Evolutionary conservation across 352 stramenopile genomes (phyloP).

Genomic region (Pythium biforme): DNA sequence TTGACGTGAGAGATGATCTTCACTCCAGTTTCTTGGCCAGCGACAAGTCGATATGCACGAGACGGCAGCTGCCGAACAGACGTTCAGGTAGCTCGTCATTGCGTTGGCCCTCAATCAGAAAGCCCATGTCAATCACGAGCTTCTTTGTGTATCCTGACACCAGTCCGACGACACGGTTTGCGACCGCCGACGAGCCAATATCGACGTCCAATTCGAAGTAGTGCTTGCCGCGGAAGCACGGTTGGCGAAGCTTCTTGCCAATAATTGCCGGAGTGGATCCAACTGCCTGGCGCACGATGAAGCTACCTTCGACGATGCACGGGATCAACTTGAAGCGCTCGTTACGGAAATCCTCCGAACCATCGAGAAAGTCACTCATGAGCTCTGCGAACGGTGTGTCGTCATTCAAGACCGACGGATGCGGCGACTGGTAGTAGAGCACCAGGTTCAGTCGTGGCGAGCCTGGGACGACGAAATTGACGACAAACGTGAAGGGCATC

Average conservation of each 20-base stretch:
- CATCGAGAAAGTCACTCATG: constrained; percentile 72
- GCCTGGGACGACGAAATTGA: constrained; percentile 77
- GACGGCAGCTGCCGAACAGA: constrained; percentile 57
- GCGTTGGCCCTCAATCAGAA: constrained; percentile 64
- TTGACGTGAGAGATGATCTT: not conserved
- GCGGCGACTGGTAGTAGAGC: constrained; percentile 68
- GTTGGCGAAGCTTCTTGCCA: constrained; percentile 75
- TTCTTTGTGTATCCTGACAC: constrained; percentile 78
- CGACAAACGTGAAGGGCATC: constrained; percentile 78
- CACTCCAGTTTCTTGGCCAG: constrained; percentile 35
- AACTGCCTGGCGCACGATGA: constrained; percentile 79
- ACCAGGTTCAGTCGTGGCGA: constrained; percentile 60
- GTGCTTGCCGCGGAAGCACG: constrained; percentile 52
- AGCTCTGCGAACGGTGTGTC: constrained; percentile 65
- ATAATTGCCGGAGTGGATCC: constrained; percentile 69
- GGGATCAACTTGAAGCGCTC: constrained; percentile 84
- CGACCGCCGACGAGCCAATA: constrained; percentile 67
- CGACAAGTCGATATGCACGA: constrained; percentile 65
- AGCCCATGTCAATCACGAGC: constrained; percentile 82
- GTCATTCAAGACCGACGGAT: constrained; percentile 50
- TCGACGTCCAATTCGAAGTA: constrained; percentile 83
- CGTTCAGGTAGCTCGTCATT: constrained; percentile 67
- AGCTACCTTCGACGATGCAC: constrained; percentile 76
- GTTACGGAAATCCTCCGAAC: constrained; percentile 73
- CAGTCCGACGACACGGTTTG: constrained; percentile 71